Percentiles rank a stretch among this genome's conserved stretches.
Conservation (phyloP, 257 asterid genomes). For the Capsicum chinense region DNA sequence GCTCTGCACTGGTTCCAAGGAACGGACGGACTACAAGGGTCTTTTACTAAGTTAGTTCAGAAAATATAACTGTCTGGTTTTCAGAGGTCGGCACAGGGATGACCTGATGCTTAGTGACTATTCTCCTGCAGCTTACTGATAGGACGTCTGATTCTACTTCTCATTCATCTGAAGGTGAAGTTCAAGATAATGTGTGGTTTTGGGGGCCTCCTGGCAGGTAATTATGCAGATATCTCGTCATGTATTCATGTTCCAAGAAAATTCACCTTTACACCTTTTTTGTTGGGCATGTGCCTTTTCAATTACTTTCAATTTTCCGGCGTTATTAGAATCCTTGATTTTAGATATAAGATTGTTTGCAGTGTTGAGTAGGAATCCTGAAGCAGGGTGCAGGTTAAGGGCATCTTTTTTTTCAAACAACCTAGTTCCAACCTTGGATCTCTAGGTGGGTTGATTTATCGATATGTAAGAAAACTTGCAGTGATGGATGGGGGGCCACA, state of each 20-base stretch:
- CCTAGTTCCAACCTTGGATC: constrained; percentile 15
- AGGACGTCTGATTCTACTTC: constrained; percentile 59
- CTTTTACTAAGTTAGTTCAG: not conserved
- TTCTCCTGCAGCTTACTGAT: constrained; percentile 60
- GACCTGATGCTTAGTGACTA: constrained; percentile 15
- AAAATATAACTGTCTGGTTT: not conserved
- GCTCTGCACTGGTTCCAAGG: no score
- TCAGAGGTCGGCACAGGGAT: constrained; percentile 8
- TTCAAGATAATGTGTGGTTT: constrained; percentile 54
- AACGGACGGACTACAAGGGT: no score
- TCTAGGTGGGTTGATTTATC: not conserved
- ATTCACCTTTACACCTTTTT: not conserved
- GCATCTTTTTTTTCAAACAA: not conserved
- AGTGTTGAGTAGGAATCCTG: constrained; percentile 1
- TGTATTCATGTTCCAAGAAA: constrained; percentile 25
- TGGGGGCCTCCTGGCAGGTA: constrained; percentile 66
- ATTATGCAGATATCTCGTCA: constrained; percentile 10
- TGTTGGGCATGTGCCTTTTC: constrained; percentile 1
- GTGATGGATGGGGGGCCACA: not conserved
- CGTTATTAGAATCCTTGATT: not conserved
- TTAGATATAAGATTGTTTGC: constrained; percentile 1
- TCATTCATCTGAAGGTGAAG: constrained; percentile 57
- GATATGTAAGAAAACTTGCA: not conserved
- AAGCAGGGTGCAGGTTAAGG: constrained; percentile 12
- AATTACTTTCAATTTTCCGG: not conserved